Percentiles rank a stretch among this genome's conserved stretches.
phyloP scores from a whole-genome alignment of 129 eudicot species.

The Pulicaria dysenterica region DNA sequence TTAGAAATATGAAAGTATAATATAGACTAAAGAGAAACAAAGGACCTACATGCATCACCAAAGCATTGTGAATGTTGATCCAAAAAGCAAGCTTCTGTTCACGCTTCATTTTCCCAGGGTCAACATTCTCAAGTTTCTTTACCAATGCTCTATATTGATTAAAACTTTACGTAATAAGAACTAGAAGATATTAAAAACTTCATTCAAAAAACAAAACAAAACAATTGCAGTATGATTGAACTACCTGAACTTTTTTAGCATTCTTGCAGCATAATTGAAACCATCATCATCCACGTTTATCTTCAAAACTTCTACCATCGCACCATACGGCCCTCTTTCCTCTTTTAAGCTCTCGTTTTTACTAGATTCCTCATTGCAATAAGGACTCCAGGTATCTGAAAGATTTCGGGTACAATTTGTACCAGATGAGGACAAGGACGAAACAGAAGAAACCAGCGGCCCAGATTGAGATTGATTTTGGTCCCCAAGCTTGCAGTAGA shows the following conservation, averaged over 20 bases:
- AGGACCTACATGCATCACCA: conserved; percentile 88
- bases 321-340: conserved; percentile 52
- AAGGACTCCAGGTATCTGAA: conserved; percentile 85
- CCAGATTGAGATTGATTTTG: conserved; percentile 43
- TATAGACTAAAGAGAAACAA: background rate
- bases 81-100: conserved; percentile 89
- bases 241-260: conserved; percentile 79
- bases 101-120: conserved; percentile 79
- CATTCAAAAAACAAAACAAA: background rate
- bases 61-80: conserved; percentile 84
- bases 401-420: conserved; percentile 68
- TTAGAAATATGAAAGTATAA: background rate
- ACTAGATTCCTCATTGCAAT: conserved; percentile 47
- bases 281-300: conserved; percentile 70
- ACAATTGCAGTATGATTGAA: background rate
- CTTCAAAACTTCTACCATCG: conserved; percentile 60
- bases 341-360: conserved; percentile 47
- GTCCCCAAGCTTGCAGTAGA: conserved; percentile 78
- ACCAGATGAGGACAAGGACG: conserved; percentile 70
- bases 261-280: conserved; percentile 64
- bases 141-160: conserved; percentile 59
- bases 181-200: background rate
- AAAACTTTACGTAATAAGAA: conserved; percentile 7
- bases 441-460: conserved; percentile 62
- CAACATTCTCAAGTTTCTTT: conserved; percentile 73